Percentiles rank a stretch among this genome's conserved stretches.
Evolutionary conservation across 352 stramenopile genomes (phyloP).

Genomic region (Pythium dissotocum): DNA sequence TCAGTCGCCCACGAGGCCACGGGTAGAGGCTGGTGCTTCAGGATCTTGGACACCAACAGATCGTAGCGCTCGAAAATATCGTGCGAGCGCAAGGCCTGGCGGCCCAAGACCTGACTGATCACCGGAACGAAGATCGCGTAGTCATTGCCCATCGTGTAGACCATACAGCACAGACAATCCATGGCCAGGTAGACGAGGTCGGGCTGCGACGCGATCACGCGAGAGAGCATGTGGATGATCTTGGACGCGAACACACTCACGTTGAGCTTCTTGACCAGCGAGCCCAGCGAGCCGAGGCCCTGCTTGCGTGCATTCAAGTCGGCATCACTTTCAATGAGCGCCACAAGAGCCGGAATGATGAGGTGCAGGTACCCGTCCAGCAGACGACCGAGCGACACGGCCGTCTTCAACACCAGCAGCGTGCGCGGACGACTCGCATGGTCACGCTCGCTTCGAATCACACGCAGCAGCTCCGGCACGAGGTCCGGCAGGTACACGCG

Average conservation of each 20-base stretch:
- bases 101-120: slow-evolving; percentile 79
- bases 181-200: slow-evolving; percentile 87
- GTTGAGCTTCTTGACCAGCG: slow-evolving; percentile 89
- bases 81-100: slow-evolving; percentile 64
- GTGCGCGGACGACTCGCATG: slow-evolving; percentile 66
- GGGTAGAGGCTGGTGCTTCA: slow-evolving; percentile 85
- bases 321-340: slow-evolving; percentile 82
- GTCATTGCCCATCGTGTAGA: slow-evolving; percentile 89
- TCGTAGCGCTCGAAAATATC: slow-evolving; percentile 90
- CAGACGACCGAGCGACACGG: slow-evolving; percentile 70
- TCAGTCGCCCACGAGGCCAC: slow-evolving; percentile 84
- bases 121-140: slow-evolving; percentile 89
- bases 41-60: slow-evolving; percentile 84
- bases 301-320: slow-evolving; percentile 83
- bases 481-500: slow-evolving; percentile 88
- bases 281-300: slow-evolving; percentile 76
- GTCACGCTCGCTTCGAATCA: slow-evolving; percentile 82
- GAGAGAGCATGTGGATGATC: slow-evolving; percentile 89
- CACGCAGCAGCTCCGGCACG: slow-evolving; percentile 85
- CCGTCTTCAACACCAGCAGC: slow-evolving; percentile 76
- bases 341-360: slow-evolving; percentile 80
- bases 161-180: slow-evolving; percentile 88
- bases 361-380: slow-evolving; percentile 86
- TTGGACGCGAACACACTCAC: slow-evolving; percentile 88
- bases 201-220: slow-evolving; percentile 78